phyloP scores from a whole-genome alignment of 73 alveolate species.

The Paramecium pentaurelia region DNA sequence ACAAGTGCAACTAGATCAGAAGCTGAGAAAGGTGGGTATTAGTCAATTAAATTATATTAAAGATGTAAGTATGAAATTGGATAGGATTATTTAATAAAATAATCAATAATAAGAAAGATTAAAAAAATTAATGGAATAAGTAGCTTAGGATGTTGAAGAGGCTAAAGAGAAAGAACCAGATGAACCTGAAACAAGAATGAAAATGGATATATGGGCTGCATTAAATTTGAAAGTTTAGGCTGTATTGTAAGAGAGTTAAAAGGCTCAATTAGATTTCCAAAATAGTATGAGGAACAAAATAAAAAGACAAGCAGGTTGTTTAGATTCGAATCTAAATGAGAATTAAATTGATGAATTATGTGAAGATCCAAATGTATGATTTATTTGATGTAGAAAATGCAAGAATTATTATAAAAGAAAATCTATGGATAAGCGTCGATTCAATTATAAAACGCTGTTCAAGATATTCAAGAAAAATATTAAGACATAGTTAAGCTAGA shows the following conservation, averaged over 20 bases:
- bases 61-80: not conserved
- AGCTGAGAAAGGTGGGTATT: not conserved
- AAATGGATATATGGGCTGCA: not conserved
- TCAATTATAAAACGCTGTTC: slow-evolving; percentile 14
- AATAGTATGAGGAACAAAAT: not conserved
- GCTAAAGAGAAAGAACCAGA: slow-evolving; percentile 8
- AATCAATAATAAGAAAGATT: not conserved
- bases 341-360: not conserved
- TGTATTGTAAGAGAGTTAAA: not conserved
- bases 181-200: slow-evolving; percentile 52
- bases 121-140: not conserved
- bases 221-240: not conserved
- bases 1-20: not conserved
- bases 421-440: not conserved
- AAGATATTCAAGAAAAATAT: slow-evolving; percentile 30
- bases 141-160: not conserved
- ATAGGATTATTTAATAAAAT: not conserved
- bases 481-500: slow-evolving; percentile 11
- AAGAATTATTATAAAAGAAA: not conserved
- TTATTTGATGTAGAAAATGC: not conserved
- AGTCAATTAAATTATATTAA: not conserved
- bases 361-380: slow-evolving; percentile 33
- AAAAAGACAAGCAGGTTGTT: not conserved
- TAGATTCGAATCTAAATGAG: not conserved
- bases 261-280: not conserved